Evolutionary conservation across 345 rosid genomes (phyloP), one percentile per base, ranked within the genome.

Genomic region (Sonneratia alba): DNA sequence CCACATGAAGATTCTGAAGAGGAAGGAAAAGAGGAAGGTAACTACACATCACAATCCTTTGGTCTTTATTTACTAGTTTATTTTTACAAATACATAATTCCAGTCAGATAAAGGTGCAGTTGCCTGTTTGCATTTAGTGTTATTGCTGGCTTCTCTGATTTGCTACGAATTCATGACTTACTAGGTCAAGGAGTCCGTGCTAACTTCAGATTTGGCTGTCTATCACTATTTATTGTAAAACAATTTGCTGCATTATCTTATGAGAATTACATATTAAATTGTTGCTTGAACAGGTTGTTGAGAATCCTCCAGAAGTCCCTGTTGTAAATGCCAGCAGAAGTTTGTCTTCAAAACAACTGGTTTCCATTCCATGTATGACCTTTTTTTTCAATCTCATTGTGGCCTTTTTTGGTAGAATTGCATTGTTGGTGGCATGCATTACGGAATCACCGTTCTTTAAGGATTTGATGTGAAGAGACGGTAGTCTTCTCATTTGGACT

Each of bases 1-100:
- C 73, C 99, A 95, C 79, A 74, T 92, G 76, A 95, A 95, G 94
- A 92, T 95, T 55, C 86, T 95, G 40, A 95, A 90, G 75, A 87
- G 97, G 72, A 89, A 85, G 83, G 98, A 89, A 76, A 92, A 83
- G 89, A 87, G 90, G 86, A 90, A 79, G 74, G 71, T 69, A 34
- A 37, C 36, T 69, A 34, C 38, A 32, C 45, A 42, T 0, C 10
- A 42, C 56, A 24, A 37, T 0, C 32, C 32, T 27, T 27, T 27
- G 32, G 32, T 27, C 32, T 27, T 27, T 27, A 27, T 27, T 27
- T 27, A 27, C 32, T 27, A 27, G 32, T 27, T 27, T 27, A 27
- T 27, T 27, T 27, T 27, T 27, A 27, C 32, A 27, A 27, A 27
- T 27, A 27, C 32, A 27, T 27, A 27, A 27, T 27, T 27, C 32